A percentile compares a stretch with the other conserved stretches of the same genome.
Conservation (phyloP, 495 filamentous ascomycete species). For the Amphirosellinia nigrospora region DNA sequence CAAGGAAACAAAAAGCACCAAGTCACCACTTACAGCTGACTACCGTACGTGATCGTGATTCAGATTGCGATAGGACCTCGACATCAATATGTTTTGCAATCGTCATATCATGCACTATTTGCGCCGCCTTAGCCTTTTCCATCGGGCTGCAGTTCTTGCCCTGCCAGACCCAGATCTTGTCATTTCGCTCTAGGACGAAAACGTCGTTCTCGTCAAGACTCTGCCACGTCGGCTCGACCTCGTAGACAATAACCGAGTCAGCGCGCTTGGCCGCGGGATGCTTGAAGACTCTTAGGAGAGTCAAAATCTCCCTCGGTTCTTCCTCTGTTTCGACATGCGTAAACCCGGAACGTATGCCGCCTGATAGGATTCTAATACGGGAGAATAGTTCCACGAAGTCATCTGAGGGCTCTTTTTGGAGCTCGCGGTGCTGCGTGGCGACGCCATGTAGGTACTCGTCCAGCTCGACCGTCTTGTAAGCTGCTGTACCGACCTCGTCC, state of each 20-base stretch:
- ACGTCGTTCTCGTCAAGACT: conserved; percentile 67
- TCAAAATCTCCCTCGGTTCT: conserved; percentile 50
- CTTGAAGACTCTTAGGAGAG: conserved; percentile 65
- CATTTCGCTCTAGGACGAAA: conserved; percentile 63
- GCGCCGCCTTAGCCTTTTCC: conserved; percentile 69
- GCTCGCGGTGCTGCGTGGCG: conserved; percentile 65
- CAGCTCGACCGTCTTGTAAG: conserved; percentile 70
- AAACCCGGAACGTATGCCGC: conserved; percentile 67
- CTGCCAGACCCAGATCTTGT: conserved; percentile 72
- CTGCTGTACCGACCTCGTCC: conserved; percentile 68
- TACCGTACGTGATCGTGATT: conserved; percentile 57
- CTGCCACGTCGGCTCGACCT: conserved; percentile 65
- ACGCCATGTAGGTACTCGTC: conserved; percentile 66
- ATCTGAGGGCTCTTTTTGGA: conserved; percentile 60
- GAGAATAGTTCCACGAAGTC: conserved; percentile 65
- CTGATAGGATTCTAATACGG: conserved; percentile 56
- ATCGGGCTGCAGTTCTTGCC: conserved; percentile 66
- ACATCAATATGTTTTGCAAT: conserved; percentile 65
- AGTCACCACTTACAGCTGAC: conserved; percentile 37
- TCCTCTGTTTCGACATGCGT: conserved; percentile 56
- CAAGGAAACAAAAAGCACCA: background rate
- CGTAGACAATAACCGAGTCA: conserved; percentile 61
- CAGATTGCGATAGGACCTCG: conserved; percentile 64
- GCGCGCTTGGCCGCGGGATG: conserved; percentile 49
- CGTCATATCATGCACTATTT: conserved; percentile 67